Conservation (phyloP, 2,329 filamentous ascomycete species). For the Penicillium palitans region DNA sequence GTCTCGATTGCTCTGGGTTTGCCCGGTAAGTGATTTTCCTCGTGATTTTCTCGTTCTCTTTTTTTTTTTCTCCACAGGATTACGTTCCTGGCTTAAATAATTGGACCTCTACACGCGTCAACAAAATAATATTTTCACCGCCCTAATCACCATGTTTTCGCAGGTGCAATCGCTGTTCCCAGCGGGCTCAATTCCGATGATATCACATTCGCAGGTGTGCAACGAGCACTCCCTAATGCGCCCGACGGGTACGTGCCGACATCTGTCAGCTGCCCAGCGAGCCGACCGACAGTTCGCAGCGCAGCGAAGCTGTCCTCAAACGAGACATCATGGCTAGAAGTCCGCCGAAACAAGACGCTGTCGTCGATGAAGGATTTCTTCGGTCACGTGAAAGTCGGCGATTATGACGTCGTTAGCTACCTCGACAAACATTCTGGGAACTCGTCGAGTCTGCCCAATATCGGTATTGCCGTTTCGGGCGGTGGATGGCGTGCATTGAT, state of each 20-base stretch:
- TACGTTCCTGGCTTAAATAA: neutral
- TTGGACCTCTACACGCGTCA: neutral
- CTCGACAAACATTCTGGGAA: slow-evolving; percentile 62
- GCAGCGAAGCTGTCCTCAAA: slow-evolving; percentile 65
- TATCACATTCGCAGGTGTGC: slow-evolving; percentile 12
- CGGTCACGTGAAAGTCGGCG: slow-evolving; percentile 68
- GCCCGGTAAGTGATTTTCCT: slow-evolving; percentile 17
- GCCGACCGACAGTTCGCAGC: slow-evolving; percentile 66
- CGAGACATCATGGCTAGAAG: slow-evolving; percentile 73
- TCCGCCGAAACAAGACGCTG: slow-evolving; percentile 70
- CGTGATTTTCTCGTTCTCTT: neutral
- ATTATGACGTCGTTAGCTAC: slow-evolving; percentile 74
- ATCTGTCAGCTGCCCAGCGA: slow-evolving; percentile 66
- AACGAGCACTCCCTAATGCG: slow-evolving; percentile 55
- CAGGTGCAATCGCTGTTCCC: slow-evolving; percentile 24
- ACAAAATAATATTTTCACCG: neutral
- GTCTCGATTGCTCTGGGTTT: slow-evolving; percentile 20
- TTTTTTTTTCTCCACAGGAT: neutral
- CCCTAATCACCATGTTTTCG: neutral
- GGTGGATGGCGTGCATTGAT: slow-evolving; percentile 86
- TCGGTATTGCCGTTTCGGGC: slow-evolving; percentile 77
- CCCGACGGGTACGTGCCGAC: slow-evolving; percentile 72
- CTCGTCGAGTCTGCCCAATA: slow-evolving; percentile 61
- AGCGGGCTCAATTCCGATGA: slow-evolving; percentile 10
- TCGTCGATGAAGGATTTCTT: slow-evolving; percentile 73